Percentiles rank a stretch among this genome's conserved stretches.
Conservation (phyloP, 306 rosid genomes). For the Rubus parviflorus region DNA sequence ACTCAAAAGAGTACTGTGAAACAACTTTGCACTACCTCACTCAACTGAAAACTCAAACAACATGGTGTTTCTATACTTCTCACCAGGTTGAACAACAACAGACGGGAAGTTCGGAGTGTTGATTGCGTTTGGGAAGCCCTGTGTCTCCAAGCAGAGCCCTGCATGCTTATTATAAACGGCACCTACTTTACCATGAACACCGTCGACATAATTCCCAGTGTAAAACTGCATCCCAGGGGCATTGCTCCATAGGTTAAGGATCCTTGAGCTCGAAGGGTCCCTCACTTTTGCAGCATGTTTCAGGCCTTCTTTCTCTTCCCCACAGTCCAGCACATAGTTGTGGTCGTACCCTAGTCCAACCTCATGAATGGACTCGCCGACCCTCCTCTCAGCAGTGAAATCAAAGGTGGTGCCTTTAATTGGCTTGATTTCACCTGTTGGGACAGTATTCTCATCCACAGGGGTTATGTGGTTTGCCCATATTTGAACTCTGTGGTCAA, state of each 20-base stretch:
- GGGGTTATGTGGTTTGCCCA: conserved; percentile 73
- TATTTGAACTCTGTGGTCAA: conserved; percentile 71
- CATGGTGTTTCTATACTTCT: conserved; percentile 80
- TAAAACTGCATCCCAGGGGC: conserved; percentile 93
- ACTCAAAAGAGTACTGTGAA: neutral
- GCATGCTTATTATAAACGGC: conserved; percentile 79
- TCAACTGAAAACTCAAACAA: conserved; percentile 80
- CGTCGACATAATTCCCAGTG: conserved; percentile 78
- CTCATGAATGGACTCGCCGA: conserved; percentile 62
- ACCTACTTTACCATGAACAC: conserved; percentile 66
- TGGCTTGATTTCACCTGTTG: conserved; percentile 75
- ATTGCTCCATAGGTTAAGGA: conserved; percentile 78
- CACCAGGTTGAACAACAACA: conserved; percentile 72
- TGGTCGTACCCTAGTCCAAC: conserved; percentile 89
- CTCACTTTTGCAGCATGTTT: conserved; percentile 78
- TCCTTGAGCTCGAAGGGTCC: conserved; percentile 82
- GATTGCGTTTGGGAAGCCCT: conserved; percentile 86
- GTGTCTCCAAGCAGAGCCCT: conserved; percentile 91
- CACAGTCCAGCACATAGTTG: conserved; percentile 76
- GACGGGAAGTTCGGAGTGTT: conserved; percentile 77
- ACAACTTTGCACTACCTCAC: conserved; percentile 23
- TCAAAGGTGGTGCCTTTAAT: conserved; percentile 83
- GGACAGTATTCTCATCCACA: conserved; percentile 60
- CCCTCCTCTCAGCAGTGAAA: conserved; percentile 68
- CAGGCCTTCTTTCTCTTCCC: conserved; percentile 65